Evolutionary conservation across 164 flowering plant genomes (phyloP), one percentile per base, ranked within the genome.

Genomic region (Warburgia ugandensis): DNA sequence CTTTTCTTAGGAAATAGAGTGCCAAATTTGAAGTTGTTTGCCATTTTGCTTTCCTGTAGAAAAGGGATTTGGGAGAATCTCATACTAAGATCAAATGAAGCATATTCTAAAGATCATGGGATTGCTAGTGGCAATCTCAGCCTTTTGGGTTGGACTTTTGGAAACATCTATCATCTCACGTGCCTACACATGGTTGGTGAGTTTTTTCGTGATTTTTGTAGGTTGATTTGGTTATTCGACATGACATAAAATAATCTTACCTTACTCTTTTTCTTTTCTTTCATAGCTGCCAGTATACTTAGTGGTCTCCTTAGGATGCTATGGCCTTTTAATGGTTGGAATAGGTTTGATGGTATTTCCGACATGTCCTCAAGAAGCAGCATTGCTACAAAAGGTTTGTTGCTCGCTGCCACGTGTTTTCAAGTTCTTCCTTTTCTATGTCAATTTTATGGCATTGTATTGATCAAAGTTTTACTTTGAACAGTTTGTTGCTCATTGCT

Each of bases 321-420:
- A 87, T 64, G 98, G 98, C 29, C 72, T 91, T 30, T 55, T 87
- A 35, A 87, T 87, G 96, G 98, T 87, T 77, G 96, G 73, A 51
- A 48, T 60, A 52, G 68, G 73, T 60, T 52, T 68, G 65, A 68
- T 68, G 68, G 20, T 53, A 44, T 68, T 68, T 39, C 73, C 66
- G 2, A 68, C 68, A 30, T 68, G 96, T 57, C 96, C 98, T 40
- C 76, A 78, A 36, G 95, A 85, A 69, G 89, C 95, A 16, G n/a
- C 63, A 42, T 58, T 87, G 19, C 58, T 91, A 55, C 94, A 86
- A 64, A 61, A 83, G 94, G 96, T 68, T 76, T 66, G 8, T 48
- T 27, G 31, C 16, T 17, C 31, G 7, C 27, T 25, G n/a, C n/a
- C n/a, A n/a, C n/a, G n/a, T n/a, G n/a, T 63, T 29, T 16, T 35